These are phyloP conservation scores for Paecilomyces dactylethromorphus DNA, from an alignment of 2,329 filamentous ascomycete species.

Conservation along the genomic window DNA sequence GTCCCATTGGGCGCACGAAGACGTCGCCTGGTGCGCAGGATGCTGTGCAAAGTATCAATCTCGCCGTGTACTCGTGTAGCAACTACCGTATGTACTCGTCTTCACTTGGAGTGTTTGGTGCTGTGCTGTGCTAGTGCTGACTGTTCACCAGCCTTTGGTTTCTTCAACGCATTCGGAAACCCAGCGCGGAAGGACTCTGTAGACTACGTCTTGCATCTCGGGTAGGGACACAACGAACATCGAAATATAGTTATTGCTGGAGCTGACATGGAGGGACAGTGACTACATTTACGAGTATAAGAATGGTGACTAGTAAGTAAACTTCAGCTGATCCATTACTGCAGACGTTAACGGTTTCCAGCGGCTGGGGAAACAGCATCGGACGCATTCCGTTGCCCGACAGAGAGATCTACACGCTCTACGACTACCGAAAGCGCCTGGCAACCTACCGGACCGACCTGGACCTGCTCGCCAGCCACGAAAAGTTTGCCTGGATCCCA, in stretches of 20 bases:
- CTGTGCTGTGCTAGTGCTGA: constrained; percentile 5
- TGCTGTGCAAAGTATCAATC: constrained; percentile 49
- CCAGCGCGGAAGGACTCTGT: constrained; percentile 53
- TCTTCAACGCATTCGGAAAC: constrained; percentile 57
- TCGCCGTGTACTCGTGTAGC: constrained; percentile 66
- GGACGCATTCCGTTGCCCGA: constrained; percentile 50
- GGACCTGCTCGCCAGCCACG: constrained; percentile 52
- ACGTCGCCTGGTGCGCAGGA: constrained; percentile 56
- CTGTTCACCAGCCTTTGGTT: constrained; percentile 40
- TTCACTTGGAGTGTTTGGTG: not conserved
- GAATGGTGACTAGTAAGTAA: constrained; percentile 25
- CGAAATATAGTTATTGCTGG: not conserved
- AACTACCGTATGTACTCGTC: constrained; percentile 51
- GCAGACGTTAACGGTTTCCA: not conserved
- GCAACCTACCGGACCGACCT: constrained; percentile 57
- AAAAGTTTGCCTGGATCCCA: constrained; percentile 56
- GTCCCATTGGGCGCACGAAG: constrained; percentile 62
- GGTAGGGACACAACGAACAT: constrained; percentile 1
- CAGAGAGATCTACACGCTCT: constrained; percentile 41
- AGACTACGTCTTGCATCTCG: constrained; percentile 54
- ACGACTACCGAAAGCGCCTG: constrained; percentile 50
- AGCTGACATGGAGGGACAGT: constrained; percentile 22
- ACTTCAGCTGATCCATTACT: constrained; percentile 2
- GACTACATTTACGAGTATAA: constrained; percentile 62
- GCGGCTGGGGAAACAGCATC: constrained; percentile 46